Evolutionary conservation across 2,329 filamentous ascomycete species (phyloP).

Genomic region (Diaporthe ampelina): DNA sequence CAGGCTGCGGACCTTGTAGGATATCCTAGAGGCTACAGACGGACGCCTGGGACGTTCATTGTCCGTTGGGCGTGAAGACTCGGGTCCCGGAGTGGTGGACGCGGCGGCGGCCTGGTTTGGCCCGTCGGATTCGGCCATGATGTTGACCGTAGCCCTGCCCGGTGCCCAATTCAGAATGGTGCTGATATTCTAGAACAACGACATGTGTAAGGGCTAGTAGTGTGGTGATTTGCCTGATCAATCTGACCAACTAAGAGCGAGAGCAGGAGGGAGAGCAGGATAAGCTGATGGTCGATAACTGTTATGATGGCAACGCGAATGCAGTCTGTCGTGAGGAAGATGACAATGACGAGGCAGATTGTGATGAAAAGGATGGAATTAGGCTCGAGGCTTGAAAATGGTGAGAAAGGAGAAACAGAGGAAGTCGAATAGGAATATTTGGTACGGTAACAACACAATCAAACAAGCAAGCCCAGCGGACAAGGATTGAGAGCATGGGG

Average conservation of each 20-base stretch:
- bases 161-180: neutral
- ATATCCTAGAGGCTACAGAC: constrained; percentile 40
- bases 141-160: constrained; percentile 16
- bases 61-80: constrained; percentile 3
- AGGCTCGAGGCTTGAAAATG: neutral
- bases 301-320: neutral
- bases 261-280: neutral
- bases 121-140: constrained; percentile 38
- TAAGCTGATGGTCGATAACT: neutral
- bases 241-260: neutral
- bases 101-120: constrained; percentile 29
- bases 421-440: neutral
- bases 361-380: neutral
- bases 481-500: neutral
- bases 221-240: neutral
- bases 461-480: constrained; percentile 5
- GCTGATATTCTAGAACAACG: constrained; percentile 3
- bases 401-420: constrained; percentile 8
- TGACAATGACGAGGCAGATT: neutral
- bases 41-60: constrained; percentile 39
- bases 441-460: constrained; percentile 18
- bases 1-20: constrained; percentile 42
- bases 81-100: constrained; percentile 22
- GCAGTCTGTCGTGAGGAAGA: neutral
- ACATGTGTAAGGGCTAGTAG: neutral